A percentile compares a stretch with the other conserved stretches of the same genome.
These are phyloP conservation scores for Bruguiera hainesii DNA, from an alignment of 441 rosid species.

Conservation along the genomic window DNA sequence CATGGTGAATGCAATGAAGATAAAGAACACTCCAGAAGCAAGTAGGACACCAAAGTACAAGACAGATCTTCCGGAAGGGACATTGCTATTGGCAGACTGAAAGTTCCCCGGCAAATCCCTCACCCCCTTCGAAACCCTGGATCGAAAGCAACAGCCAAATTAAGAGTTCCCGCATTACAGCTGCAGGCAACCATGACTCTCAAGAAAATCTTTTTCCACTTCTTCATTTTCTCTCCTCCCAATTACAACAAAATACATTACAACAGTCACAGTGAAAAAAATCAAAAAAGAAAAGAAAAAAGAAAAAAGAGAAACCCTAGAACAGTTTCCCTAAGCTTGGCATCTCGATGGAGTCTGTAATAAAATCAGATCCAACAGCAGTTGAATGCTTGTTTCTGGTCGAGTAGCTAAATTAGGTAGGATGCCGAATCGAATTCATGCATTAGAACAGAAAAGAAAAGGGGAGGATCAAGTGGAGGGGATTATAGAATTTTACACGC, in stretches of 20 bases:
- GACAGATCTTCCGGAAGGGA: constrained; percentile 54
- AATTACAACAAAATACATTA: too few relatives aligned
- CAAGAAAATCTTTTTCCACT: not conserved
- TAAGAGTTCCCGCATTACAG: not conserved
- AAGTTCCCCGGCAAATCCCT: constrained; percentile 49
- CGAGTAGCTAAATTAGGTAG: too few relatives aligned
- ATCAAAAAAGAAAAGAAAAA: not conserved
- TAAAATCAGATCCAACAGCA: too few relatives aligned
- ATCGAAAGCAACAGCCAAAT: constrained; percentile 5
- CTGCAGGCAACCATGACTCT: not conserved
- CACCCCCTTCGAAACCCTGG: constrained; percentile 55
- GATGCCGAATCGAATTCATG: not conserved
- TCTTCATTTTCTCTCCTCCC: too few relatives aligned
- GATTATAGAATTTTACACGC: constrained; percentile 26
- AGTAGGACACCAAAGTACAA: constrained; percentile 51
- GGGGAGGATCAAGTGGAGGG: not conserved
- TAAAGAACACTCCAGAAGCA: constrained; percentile 51
- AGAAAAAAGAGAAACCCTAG: not conserved
- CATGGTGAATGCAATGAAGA: constrained; percentile 57
- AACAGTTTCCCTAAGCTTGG: too few relatives aligned
- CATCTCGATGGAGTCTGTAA: too few relatives aligned
- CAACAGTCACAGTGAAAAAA: not conserved
- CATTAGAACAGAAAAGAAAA: not conserved
- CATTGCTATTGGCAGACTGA: constrained; percentile 45
- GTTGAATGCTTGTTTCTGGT: too few relatives aligned